phyloP scores from a whole-genome alignment of 768 basidiomycete genomes.

The Suillus hirtellus region DNA sequence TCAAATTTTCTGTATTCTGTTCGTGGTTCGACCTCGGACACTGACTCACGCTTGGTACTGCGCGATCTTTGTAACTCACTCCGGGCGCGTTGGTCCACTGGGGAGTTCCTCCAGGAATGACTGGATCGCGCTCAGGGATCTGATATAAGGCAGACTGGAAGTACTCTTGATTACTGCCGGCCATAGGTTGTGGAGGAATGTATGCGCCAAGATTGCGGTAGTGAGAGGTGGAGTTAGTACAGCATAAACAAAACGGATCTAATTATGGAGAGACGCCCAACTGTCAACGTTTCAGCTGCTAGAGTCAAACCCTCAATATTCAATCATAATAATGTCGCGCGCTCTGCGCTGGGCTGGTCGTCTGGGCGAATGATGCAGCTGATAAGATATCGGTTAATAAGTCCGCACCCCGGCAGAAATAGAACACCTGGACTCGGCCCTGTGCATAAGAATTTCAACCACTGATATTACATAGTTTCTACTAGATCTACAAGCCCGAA shows the following conservation, averaged over 20 bases:
- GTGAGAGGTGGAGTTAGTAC: neutral
- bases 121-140: constrained; percentile 34
- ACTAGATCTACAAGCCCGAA: neutral
- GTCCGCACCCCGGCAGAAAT: neutral
- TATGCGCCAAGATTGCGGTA: neutral
- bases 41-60: constrained; percentile 31
- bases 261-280: constrained; percentile 5
- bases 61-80: constrained; percentile 31
- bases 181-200: constrained; percentile 1
- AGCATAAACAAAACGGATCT: neutral
- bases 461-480: neutral
- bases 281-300: neutral
- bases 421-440: neutral
- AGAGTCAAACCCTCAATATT: neutral
- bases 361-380: constrained; percentile 4
- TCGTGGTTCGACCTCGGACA: constrained; percentile 14
- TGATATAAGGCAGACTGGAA: constrained; percentile 25
- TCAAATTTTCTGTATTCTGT: constrained; percentile 22
- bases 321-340: neutral
- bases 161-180: constrained; percentile 15
- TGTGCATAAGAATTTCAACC: neutral
- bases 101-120: constrained; percentile 24
- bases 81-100: constrained; percentile 24
- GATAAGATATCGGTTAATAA: constrained; percentile 9
- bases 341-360: neutral